phyloP scores from a whole-genome alignment of 2,329 filamentous ascomycete genomes.

The Thielaviopsis musarum region DNA sequence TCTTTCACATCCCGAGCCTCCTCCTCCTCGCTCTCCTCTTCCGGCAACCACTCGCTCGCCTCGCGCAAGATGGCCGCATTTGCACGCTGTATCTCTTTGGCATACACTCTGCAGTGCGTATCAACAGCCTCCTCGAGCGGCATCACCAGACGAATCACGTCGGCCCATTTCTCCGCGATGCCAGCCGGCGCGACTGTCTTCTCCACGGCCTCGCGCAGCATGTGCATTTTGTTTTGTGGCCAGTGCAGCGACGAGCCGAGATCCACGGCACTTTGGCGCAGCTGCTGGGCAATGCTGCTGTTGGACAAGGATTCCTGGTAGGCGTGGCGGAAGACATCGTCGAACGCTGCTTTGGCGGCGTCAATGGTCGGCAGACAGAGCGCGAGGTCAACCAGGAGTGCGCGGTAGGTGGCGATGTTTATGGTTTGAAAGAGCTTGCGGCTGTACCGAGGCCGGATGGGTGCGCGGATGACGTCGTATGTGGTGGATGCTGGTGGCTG shows the following conservation, averaged over 20 bases:
- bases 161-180: background rate
- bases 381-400: slow-evolving; percentile 1
- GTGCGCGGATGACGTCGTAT: background rate
- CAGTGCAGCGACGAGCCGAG: background rate
- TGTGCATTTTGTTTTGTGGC: background rate
- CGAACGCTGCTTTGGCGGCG: slow-evolving; percentile 1
- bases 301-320: background rate
- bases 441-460: background rate
- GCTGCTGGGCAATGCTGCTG: background rate
- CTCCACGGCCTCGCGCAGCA: background rate
- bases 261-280: background rate
- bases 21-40: background rate
- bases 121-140: slow-evolving; percentile 3
- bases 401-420: background rate
- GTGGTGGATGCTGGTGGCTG: slow-evolving; percentile 1
- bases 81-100: background rate
- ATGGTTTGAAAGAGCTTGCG: slow-evolving; percentile 5
- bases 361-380: slow-evolving; percentile 1
- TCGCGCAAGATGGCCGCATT: background rate
- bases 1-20: background rate
- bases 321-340: background rate
- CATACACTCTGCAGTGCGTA: background rate
- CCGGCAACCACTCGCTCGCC: background rate
- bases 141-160: background rate
- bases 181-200: background rate